Base-by-base conservation (phyloP, 495 filamentous ascomycete genomes). In the Aspergillus incahuasiensis region DNA sequence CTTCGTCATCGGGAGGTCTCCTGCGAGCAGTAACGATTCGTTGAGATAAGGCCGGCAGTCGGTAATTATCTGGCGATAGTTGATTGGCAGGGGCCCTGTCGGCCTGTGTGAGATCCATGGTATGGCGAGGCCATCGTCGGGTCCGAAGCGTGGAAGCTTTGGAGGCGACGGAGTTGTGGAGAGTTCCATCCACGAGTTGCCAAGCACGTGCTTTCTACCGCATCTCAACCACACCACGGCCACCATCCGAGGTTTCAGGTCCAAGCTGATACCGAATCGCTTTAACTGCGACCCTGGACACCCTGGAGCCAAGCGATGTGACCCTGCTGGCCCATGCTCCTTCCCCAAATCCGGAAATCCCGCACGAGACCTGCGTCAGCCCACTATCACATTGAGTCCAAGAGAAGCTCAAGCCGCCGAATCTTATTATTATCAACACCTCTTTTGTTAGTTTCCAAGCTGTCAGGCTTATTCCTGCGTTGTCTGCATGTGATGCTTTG, bases 321-420 rank as follows among this genome's bases (percentile, higher is more conserved):
- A 35, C 32, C 8, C 28, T 30, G 28, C 28, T 53, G 50, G 50
- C 40, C 20, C n/a, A 42, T 22, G 32, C 32, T 35, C 20, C 41
- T 38, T 21, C 51, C 13, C 43, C 20, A 20, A 25, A 9, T 48
- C 28, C 1, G 52, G 52, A 21, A 55, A 55, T 55, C 34, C 43
- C 44, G 34, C 52, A 48, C 44, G 52, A 39, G 52, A 55, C 47
- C 19, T 39, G 16, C 30, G 25, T 49, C 47, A 49, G 47, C 32
- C 47, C 46, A 48, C 28, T 9, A 20, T 20, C 43, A 45, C 18
- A 18, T 38, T n/a, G n/a, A n/a, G n/a, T n/a, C n/a, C 47, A 39
- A 49, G 32, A 49, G 46, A 49, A 38, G 47, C 47, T 39, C 47
- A 49, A 30, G 35, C 19, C 47, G 47, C 47, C 3, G 9, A 39